Base-by-base conservation (phyloP, 1,284 basidiomycete genomes). In the Cryptococcus sp. region DNA sequence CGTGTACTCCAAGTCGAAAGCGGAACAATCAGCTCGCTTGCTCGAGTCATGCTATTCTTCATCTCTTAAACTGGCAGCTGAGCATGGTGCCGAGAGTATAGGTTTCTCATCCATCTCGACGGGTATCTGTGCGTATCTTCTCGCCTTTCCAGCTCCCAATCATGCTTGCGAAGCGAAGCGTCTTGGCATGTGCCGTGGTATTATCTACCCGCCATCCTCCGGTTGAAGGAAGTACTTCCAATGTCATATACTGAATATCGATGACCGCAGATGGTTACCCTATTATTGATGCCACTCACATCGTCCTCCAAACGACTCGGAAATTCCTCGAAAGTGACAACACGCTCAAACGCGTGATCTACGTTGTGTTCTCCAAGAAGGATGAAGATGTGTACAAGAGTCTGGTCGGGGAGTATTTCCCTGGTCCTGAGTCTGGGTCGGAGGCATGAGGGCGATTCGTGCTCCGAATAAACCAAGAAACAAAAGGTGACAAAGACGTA, bases 1-100 rank as follows among this genome's bases (percentile, higher is more conserved):
- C 0, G 76, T 93, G 2, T 95, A 92, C 71, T 81, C 80, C 0
- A 55, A 64, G 0, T 62, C 65, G 1, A 71, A 82, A 1, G 74
- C 69, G 2, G 81, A 83, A 17, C 70, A 76, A 45, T 84, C 83
- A 50, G 84, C 84, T 7, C 64, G 75, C 54, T 80, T 83, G 58
- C 83, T 98, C 3, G 80, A 81, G 5, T 87, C 86, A 16, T 93
- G 91, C 73, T 95, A 95, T 72, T 75, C 72, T 53, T 83, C 76
- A 5, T 87, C 87, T 60, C 77, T 94, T 48, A 80, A 86, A 22
- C 59, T 88, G 22, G 87, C 88, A 0, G 77, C 82, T 2, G 78
- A 86, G 50, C 83, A 87, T 57, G 81, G 80, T 19, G 77, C 88
- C 40, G 85, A 83, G 63, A 84, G 84, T 62, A 83, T 93, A 44